phyloP scores from a whole-genome alignment of 1,284 basidiomycete species.

The Ganoderma boninense region DNA sequence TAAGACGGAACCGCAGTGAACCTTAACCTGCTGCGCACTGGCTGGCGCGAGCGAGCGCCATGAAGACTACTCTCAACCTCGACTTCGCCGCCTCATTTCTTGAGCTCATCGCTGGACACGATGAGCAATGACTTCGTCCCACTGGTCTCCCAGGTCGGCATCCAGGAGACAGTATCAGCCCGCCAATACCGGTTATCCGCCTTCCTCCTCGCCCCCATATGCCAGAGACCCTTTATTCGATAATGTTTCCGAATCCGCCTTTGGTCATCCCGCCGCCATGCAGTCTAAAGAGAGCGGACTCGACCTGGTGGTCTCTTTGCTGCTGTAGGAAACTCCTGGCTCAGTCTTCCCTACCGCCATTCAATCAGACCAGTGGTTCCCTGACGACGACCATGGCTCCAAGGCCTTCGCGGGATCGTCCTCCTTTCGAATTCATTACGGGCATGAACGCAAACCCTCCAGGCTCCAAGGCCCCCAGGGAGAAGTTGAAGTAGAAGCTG shows the following conservation, averaged over 20 bases:
- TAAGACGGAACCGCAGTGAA: background rate
- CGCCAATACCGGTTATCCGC: slow-evolving; percentile 65
- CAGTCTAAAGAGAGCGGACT: slow-evolving; percentile 75
- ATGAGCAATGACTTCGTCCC: slow-evolving; percentile 81
- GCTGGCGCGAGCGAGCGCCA: background rate
- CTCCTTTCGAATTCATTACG: slow-evolving; percentile 46
- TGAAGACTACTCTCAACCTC: slow-evolving; percentile 9
- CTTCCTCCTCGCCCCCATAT: slow-evolving; percentile 47
- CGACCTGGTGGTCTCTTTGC: slow-evolving; percentile 66
- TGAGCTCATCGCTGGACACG: slow-evolving; percentile 40
- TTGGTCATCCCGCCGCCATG: slow-evolving; percentile 64
- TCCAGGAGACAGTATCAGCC: slow-evolving; percentile 61
- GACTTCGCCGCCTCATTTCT: slow-evolving; percentile 16
- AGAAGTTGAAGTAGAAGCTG: slow-evolving; percentile 76
- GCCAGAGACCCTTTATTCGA: slow-evolving; percentile 82
- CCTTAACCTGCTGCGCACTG: slow-evolving; percentile 6
- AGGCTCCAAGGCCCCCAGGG: slow-evolving; percentile 32
- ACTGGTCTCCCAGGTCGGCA: slow-evolving; percentile 76
- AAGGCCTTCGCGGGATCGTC: slow-evolving; percentile 52
- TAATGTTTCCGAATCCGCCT: slow-evolving; percentile 69
- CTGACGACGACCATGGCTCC: slow-evolving; percentile 59
- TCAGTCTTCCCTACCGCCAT: slow-evolving; percentile 50
- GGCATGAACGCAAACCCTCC: slow-evolving; percentile 30
- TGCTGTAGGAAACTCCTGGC: slow-evolving; percentile 58
- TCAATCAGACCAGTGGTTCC: slow-evolving; percentile 71